These are phyloP conservation scores for Colletotrichum limetticola DNA, from an alignment of 2,329 filamentous ascomycete genomes.

Conservation along the genomic window DNA sequence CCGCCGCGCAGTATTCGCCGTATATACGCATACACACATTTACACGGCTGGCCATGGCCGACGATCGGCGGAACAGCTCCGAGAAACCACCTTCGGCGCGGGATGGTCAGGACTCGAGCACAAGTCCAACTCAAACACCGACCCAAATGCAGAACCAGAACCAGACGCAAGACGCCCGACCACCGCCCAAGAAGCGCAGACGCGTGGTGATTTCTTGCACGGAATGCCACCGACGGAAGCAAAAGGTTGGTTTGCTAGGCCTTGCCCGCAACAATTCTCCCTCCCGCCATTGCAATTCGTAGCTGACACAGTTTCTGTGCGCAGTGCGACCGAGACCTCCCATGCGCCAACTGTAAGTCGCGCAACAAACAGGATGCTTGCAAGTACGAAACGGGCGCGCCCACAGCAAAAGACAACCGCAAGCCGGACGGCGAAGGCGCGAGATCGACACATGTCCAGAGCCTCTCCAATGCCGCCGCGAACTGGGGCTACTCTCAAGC, in stretches of 20 bases:
- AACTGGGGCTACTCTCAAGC: constrained; percentile 66
- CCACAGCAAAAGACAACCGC: constrained; percentile 51
- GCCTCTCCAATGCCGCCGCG: constrained; percentile 54
- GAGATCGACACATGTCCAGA: constrained; percentile 40
- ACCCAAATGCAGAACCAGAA: background rate
- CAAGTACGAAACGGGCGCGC: constrained; percentile 64
- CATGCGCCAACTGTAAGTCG: constrained; percentile 69
- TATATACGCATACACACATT: background rate
- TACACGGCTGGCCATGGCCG: constrained; percentile 25
- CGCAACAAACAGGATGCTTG: constrained; percentile 67
- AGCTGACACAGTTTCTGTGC: constrained; percentile 25
- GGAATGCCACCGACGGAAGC: constrained; percentile 73
- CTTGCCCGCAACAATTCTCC: background rate
- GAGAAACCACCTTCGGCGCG: constrained; percentile 21
- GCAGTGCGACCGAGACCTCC: constrained; percentile 68
- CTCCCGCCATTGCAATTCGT: background rate
- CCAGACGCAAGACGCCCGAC: constrained; percentile 39
- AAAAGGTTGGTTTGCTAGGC: constrained; percentile 53
- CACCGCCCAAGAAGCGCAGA: constrained; percentile 65
- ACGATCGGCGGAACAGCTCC: constrained; percentile 20
- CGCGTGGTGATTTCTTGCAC: constrained; percentile 71
- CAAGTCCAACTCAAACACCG: constrained; percentile 16
- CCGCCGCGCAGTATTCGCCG: background rate
- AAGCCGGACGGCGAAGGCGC: constrained; percentile 39
- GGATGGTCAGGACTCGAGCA: constrained; percentile 14